Conservation (phyloP, 2,329 filamentous ascomycete species). For the Aureobasidium sp. region DNA sequence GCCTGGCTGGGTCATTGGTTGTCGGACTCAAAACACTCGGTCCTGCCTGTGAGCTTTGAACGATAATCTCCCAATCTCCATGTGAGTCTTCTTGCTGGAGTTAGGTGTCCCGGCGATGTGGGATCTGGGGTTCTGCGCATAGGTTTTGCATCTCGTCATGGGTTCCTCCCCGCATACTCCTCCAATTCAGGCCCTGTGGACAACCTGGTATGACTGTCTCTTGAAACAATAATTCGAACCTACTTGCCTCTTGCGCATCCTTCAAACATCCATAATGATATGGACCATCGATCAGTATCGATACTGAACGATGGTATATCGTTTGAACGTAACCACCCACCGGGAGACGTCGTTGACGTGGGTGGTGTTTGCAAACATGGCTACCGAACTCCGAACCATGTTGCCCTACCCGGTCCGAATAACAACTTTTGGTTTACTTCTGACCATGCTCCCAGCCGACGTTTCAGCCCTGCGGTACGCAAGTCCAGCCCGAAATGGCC, state of each 20-base stretch:
- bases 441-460: background rate
- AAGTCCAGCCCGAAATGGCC: background rate
- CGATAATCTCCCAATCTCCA: background rate
- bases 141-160: background rate
- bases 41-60: background rate
- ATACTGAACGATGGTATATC: no score
- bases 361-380: background rate
- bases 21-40: background rate
- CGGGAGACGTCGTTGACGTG: background rate
- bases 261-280: background rate
- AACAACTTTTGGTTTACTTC: background rate
- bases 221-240: background rate
- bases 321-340: background rate
- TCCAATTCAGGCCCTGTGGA: background rate
- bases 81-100: background rate
- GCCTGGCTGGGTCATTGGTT: background rate
- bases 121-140: background rate
- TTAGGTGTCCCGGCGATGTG: background rate
- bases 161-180: background rate
- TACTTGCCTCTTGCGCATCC: background rate
- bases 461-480: background rate
- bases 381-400: background rate
- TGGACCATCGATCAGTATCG: background rate
- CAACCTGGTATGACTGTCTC: background rate
- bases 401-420: background rate